A percentile compares a stretch with the other conserved stretches of the same genome.
Conservation (phyloP, 495 filamentous ascomycete species). For the Tetracladium marchalianum region DNA sequence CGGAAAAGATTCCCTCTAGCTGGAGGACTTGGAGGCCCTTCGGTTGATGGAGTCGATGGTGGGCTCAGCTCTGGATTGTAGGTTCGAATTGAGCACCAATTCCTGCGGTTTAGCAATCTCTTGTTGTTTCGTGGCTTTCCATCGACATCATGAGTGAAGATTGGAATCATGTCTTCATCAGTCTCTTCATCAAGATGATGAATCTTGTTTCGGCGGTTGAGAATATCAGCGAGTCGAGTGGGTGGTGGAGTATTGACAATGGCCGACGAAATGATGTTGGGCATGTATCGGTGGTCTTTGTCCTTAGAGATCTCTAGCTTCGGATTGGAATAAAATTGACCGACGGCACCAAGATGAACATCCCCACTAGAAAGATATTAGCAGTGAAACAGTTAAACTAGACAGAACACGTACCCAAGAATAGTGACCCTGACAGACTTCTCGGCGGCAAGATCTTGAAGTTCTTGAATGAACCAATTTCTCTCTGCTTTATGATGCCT, state of each 20-base stretch:
- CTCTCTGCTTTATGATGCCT: conserved; percentile 87
- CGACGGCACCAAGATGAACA: conserved; percentile 85
- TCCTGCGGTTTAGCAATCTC: conserved; percentile 76
- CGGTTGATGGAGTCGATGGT: conserved; percentile 47
- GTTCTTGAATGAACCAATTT: conserved; percentile 73
- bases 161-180: conserved; percentile 90
- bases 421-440: conserved; percentile 90
- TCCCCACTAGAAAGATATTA: conserved; percentile 54
- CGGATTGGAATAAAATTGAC: conserved; percentile 88
- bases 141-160: conserved; percentile 83
- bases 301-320: conserved; percentile 69
- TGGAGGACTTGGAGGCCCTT: conserved; percentile 25
- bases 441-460: conserved; percentile 83
- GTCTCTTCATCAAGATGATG: conserved; percentile 81
- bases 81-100: conserved; percentile 82
- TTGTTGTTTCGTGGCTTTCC: conserved; percentile 86
- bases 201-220: conserved; percentile 88
- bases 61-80: conserved; percentile 73
- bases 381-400: neutral
- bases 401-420: conserved; percentile 43
- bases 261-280: conserved; percentile 77
- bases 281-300: conserved; percentile 89
- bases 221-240: conserved; percentile 77
- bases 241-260: conserved; percentile 89
- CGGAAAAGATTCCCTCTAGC: conserved; percentile 12